Conservation (phyloP, 1,284 basidiomycete genomes). For the Ceratobasidium sp. region DNA sequence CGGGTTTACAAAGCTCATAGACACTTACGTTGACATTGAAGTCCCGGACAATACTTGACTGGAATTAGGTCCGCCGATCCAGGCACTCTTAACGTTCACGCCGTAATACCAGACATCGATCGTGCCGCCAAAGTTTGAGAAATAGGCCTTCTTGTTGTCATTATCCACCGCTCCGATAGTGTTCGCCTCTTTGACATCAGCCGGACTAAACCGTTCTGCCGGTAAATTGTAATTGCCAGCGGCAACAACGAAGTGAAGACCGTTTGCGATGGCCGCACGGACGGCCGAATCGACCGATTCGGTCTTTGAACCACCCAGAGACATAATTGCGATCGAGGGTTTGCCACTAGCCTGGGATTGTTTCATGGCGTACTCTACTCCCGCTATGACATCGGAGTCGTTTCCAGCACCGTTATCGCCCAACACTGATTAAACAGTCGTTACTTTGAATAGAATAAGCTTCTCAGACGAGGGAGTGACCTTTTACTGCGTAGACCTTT, state of each 20-base stretch:
- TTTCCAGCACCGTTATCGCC: constrained; percentile 92
- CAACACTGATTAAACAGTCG: constrained; percentile 64
- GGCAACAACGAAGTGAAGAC: constrained; percentile 95
- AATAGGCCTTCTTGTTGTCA: constrained; percentile 87
- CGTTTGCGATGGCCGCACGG: constrained; percentile 69
- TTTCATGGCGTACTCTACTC: constrained; percentile 86
- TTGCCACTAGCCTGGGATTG: constrained; percentile 56
- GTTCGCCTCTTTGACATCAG: constrained; percentile 81
- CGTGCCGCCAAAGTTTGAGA: constrained; percentile 77
- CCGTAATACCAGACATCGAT: constrained; percentile 58
- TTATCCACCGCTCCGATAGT: constrained; percentile 90
- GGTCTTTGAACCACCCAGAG: constrained; percentile 44
- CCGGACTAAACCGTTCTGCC: constrained; percentile 50
- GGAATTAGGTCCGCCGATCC: constrained; percentile 69
- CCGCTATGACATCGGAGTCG: constrained; percentile 92
- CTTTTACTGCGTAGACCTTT: constrained; percentile 95
- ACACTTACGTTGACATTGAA: constrained; percentile 67
- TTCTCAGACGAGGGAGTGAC: no score
- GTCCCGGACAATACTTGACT: constrained; percentile 80
- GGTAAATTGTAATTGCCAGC: constrained; percentile 79
- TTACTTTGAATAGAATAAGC: background rate
- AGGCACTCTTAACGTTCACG: constrained; percentile 85
- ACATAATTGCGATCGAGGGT: constrained; percentile 47
- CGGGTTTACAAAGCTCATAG: no score
- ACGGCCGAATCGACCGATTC: constrained; percentile 47